Conservation (phyloP, 768 basidiomycete species). For the Kwoniella dejecticola region DNA sequence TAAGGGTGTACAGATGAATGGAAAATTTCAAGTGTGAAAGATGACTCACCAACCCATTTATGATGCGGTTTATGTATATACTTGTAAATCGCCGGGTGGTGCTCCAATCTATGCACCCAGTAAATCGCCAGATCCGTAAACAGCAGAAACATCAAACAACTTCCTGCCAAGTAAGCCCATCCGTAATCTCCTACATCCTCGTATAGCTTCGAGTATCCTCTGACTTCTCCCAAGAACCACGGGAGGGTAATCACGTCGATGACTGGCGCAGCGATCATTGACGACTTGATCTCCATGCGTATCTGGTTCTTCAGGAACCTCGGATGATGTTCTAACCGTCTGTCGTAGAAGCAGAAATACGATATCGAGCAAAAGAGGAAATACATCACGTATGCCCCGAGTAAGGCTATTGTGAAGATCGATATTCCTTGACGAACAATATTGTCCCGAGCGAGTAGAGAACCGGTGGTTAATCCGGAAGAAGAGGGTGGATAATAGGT, state of each 20-base stretch:
- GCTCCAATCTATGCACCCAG: constrained; percentile 91
- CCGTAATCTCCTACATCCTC: constrained; percentile 78
- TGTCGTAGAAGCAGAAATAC: constrained; percentile 86
- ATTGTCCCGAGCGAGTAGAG: constrained; percentile 67
- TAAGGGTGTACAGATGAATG: not conserved
- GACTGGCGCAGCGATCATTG: constrained; percentile 73
- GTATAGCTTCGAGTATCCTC: constrained; percentile 80
- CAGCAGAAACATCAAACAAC: constrained; percentile 62
- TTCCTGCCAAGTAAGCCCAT: constrained; percentile 40
- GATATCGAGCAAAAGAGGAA: constrained; percentile 84
- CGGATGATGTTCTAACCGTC: constrained; percentile 91
- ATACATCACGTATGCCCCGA: constrained; percentile 84
- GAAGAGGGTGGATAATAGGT: constrained; percentile 37
- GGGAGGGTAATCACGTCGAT: constrained; percentile 86
- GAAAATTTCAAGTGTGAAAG: no score
- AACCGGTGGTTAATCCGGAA: constrained; percentile 12
- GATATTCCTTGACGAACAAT: constrained; percentile 74
- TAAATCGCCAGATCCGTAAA: constrained; percentile 95
- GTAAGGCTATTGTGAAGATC: constrained; percentile 68
- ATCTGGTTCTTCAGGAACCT: constrained; percentile 87
- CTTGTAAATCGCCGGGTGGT: constrained; percentile 85
- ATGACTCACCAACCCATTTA: constrained; percentile 87
- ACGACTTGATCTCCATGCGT: constrained; percentile 69
- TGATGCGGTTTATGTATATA: constrained; percentile 95
- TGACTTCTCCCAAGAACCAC: constrained; percentile 89